Evolutionary conservation across 1,284 basidiomycete genomes (phyloP), one percentile per base, ranked within the genome.

Genomic region (Cystobasidium slooffiae): DNA sequence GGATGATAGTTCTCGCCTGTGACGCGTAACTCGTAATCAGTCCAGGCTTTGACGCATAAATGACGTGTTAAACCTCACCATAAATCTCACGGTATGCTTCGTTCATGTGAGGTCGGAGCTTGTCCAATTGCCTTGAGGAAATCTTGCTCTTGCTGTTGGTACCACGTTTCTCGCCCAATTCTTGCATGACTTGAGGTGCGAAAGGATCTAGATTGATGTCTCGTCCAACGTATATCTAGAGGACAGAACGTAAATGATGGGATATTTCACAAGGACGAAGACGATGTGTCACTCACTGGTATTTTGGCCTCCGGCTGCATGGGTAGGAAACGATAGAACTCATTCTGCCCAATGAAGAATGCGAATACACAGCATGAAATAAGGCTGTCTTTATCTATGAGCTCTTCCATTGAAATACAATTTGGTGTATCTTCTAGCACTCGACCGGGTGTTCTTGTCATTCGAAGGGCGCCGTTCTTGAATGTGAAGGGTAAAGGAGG

Each of bases 361-460:
- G 68, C 52, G 46, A 55, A 61, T 18, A n/a, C 43, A 20, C 49
- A 75, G 9, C 49, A 44, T 24, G 59, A 41, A 18, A 63, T 22
- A 10, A 77, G 68, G 2, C 51, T 22, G 39, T 72, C 47, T 16
- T 56, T 52, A 7, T 64, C 64, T 64, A 75, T 44, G 20, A 77
- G 31, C 7, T 76, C 69, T 39, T 41, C 44, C 20, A 74, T 53
- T 12, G 43, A 39, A 39, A 77, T 55, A 46, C 59, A 68, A 41
- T 75, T 76, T 8, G 24, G 14, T 16, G 62, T 43, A n/a, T 52
- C 46, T 3, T 14, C 1, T 6, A 4, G 16, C 1, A 1, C 43
- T 6, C 76, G 56, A 31, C 75, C 76, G 22, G 72, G 75, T 9
- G 76, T 76, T 12, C 69, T 49, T 14, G 76, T 76, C 24, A 73